These are phyloP conservation scores for Arthroderma uncinatum DNA, from an alignment of 2,329 filamentous ascomycete genomes.

Conservation along the genomic window DNA sequence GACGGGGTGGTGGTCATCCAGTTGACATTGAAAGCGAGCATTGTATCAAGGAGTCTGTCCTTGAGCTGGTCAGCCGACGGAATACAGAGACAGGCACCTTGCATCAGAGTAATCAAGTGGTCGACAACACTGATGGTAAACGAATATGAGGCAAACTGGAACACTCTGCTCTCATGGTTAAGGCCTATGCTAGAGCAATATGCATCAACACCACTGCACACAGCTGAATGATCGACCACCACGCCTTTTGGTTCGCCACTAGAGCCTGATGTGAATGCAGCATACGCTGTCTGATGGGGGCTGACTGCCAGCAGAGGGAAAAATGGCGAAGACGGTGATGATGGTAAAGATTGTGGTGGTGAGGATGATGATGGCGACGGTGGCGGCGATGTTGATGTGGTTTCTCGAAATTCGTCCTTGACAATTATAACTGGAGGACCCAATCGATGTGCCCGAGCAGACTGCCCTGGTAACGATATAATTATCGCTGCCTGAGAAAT, in stretches of 20 bases:
- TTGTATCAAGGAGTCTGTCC: slow-evolving; percentile 35
- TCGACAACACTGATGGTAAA: slow-evolving; percentile 42
- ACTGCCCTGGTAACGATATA: background rate
- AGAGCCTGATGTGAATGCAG: slow-evolving; percentile 72
- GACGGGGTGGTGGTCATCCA: slow-evolving; percentile 47
- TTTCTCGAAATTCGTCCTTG: no score
- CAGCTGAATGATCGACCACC: slow-evolving; percentile 61
- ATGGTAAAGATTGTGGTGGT: no score
- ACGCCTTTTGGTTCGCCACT: slow-evolving; percentile 73
- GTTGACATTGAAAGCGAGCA: slow-evolving; percentile 39
- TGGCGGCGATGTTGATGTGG: no score
- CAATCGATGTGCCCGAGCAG: slow-evolving; percentile 14
- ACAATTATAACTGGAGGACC: no score
- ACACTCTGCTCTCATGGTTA: slow-evolving; percentile 41
- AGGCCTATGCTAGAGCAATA: slow-evolving; percentile 38
- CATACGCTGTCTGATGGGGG: slow-evolving; percentile 35
- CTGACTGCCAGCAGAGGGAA: no score
- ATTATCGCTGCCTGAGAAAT: slow-evolving; percentile 3
- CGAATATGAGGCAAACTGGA: slow-evolving; percentile 42
- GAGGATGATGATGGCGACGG: no score
- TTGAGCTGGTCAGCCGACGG: slow-evolving; percentile 44
- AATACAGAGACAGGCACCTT: slow-evolving; percentile 49
- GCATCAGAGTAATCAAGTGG: slow-evolving; percentile 39
- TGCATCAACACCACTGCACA: slow-evolving; percentile 52
- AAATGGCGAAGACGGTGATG: no score